Base-by-base conservation (phyloP, 441 rosid species). In the Pelargonium fulgidum region DNA sequence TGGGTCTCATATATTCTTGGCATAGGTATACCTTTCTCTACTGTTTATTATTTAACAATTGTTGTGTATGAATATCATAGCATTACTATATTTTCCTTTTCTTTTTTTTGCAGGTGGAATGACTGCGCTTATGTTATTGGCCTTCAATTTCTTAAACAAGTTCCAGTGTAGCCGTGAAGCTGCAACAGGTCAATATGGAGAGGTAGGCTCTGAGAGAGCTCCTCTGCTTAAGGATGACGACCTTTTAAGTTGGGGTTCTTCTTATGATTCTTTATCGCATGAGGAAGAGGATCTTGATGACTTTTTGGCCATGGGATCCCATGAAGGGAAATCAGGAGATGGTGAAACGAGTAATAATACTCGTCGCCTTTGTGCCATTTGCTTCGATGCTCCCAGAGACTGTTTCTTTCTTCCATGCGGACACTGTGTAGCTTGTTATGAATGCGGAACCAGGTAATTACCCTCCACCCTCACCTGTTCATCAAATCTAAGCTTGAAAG, bases 361-460 rank as follows among this genome's bases (percentile, higher is more conserved):
- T 12, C 82, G 84, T 50, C 91, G 90, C 24, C 96, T 92, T 24
- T 95, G 99, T 82, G 97, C 92, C 1, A 92, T 94, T 64, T 94
- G 99, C 85, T 94, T 82, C 73, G 99, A 94, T 80, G 99, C 96
- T 69, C 93, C 97, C 11, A 90, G 99, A 77, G 98, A 89, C 75
- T 92, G 99, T 81, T 94, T 92, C 82, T 94, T 94, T 80, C 98
- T 94, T 83, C 97, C 97, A 19, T 94, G 99, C 70, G 99, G 99
- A 36, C 98, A 92, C 75, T 92, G 94, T 66, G 87, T 90, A 20
- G 85, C 99, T 72, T 94, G 97, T 78, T 90, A 83, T 77, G 93
- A 75, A 4, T 94, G 99, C 64, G 98, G 98, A 76, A 83, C 90
- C 65, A 85, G 98, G 99, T 92, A 90, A 75, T 48, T 52, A 22